phyloP scores from a whole-genome alignment of 1,139 yeast species.

The Kodamaea ohmeri region DNA sequence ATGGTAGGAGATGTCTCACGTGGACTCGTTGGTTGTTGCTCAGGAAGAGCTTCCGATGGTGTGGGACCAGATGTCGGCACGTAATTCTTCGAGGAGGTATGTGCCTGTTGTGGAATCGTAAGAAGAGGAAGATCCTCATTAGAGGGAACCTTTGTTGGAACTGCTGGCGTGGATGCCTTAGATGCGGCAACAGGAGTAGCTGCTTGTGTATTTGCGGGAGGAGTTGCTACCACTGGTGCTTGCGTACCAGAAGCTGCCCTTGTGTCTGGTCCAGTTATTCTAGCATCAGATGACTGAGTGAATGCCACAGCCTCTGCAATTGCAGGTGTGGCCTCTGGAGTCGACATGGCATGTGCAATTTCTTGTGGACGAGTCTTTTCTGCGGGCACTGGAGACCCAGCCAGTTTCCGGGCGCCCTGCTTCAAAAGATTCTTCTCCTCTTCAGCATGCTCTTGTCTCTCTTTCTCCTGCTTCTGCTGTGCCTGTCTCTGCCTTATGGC shows the following conservation, averaged over 20 bases:
- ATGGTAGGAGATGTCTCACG: slow-evolving; percentile 20
- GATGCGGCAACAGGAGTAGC: not conserved
- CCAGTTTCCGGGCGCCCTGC: too few species aligned
- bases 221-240: not conserved
- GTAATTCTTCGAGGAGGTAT: slow-evolving; percentile 42
- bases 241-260: slow-evolving; percentile 9
- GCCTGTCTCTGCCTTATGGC: slow-evolving; percentile 20
- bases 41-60: slow-evolving; percentile 23
- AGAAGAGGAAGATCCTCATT: slow-evolving; percentile 25
- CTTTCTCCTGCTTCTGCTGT: slow-evolving; percentile 12
- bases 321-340: slow-evolving; percentile 4
- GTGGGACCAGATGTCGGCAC: not conserved
- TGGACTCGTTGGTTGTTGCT: slow-evolving; percentile 38
- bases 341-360: too few species aligned
- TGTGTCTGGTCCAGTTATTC: too few species aligned
- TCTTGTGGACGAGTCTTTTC: too few species aligned
- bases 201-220: slow-evolving; percentile 4
- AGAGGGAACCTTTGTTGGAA: slow-evolving; percentile 11
- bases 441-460: slow-evolving; percentile 8
- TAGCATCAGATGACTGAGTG: too few species aligned
- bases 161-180: slow-evolving; percentile 1
- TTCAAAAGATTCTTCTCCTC: too few species aligned
- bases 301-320: too few species aligned
- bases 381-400: too few species aligned
- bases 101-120: slow-evolving; percentile 68